These are phyloP conservation scores for Halophytophthora polymorphica DNA, from an alignment of 352 stramenopile species.

Conservation along the genomic window DNA sequence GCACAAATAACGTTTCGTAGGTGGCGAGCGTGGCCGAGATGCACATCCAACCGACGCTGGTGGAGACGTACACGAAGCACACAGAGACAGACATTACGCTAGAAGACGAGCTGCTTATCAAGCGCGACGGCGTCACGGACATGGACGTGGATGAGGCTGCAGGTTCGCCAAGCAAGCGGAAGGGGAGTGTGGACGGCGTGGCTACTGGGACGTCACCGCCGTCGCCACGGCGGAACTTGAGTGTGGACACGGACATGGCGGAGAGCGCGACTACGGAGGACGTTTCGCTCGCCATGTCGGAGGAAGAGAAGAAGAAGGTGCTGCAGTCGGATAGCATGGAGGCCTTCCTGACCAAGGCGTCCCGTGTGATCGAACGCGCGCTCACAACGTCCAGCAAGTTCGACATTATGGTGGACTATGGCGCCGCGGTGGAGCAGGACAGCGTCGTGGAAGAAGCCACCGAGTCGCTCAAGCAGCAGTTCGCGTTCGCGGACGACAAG, in stretches of 20 bases:
- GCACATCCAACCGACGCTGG: conserved; percentile 75
- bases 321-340: conserved; percentile 79
- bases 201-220: conserved; percentile 13
- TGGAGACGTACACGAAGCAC: conserved; percentile 85
- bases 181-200: conserved; percentile 23
- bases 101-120: conserved; percentile 70
- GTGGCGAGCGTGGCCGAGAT: conserved; percentile 69
- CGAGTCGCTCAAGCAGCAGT: conserved; percentile 69
- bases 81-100: conserved; percentile 82
- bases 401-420: conserved; percentile 87
- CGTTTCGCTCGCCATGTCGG: conserved; percentile 22
- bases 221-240: conserved; percentile 47
- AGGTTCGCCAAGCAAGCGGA: conserved; percentile 28
- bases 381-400: conserved; percentile 74
- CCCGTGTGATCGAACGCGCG: conserved; percentile 75
- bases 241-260: conserved; percentile 45
- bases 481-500: conserved; percentile 71
- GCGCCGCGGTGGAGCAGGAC: conserved; percentile 66
- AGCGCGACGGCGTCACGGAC: conserved; percentile 23
- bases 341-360: conserved; percentile 70
- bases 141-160: conserved; percentile 42
- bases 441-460: conserved; percentile 46
- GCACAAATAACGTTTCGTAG: conserved; percentile 22
- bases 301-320: conserved; percentile 65
- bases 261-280: conserved; percentile 12